phyloP scores from a whole-genome alignment of 345 rosid species.

The Turnera subulata region DNA sequence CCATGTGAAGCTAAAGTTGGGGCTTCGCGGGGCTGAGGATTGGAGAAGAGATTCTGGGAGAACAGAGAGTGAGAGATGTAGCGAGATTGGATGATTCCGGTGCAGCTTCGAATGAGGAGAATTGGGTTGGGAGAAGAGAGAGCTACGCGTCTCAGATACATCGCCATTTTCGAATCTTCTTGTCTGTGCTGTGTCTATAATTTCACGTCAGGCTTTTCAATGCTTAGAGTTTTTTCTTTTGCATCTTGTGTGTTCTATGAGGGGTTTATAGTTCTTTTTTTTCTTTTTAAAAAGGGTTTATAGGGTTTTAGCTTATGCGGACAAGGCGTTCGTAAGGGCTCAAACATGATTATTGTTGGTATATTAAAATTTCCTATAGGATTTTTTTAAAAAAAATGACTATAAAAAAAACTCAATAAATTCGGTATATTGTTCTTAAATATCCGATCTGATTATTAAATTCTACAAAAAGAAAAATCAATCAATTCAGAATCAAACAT shows the following conservation, averaged over 20 bases:
- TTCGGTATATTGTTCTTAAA: too few relatives aligned
- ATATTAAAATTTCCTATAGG: too few relatives aligned
- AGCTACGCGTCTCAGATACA: conserved; percentile 46
- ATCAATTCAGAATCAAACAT: too few relatives aligned
- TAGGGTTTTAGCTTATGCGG: too few relatives aligned
- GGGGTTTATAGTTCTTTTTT: not conserved
- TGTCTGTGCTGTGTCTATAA: not conserved
- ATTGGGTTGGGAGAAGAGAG: conserved; percentile 31
- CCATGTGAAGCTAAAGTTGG: conserved; percentile 17
- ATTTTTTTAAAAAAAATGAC: too few relatives aligned
- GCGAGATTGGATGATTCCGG: conserved; percentile 27
- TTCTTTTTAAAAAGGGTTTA: too few relatives aligned
- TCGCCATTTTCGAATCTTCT: conserved; percentile 38
- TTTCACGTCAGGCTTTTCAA: not conserved
- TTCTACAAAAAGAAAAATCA: too few relatives aligned
- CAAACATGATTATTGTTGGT: too few relatives aligned
- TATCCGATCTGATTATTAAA: too few relatives aligned
- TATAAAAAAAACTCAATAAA: too few relatives aligned
- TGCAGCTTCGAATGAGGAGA: conserved; percentile 32
- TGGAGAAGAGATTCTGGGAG: conserved; percentile 18
- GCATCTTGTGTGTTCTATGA: not conserved
- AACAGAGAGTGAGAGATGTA: conserved; percentile 20
- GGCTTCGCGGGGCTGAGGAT: conserved; percentile 7
- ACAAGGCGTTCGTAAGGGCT: too few relatives aligned
- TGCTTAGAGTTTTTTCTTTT: not conserved